These are phyloP conservation scores for Hansfordia pulvinata DNA, from an alignment of 2,329 filamentous ascomycete genomes.

Conservation along the genomic window DNA sequence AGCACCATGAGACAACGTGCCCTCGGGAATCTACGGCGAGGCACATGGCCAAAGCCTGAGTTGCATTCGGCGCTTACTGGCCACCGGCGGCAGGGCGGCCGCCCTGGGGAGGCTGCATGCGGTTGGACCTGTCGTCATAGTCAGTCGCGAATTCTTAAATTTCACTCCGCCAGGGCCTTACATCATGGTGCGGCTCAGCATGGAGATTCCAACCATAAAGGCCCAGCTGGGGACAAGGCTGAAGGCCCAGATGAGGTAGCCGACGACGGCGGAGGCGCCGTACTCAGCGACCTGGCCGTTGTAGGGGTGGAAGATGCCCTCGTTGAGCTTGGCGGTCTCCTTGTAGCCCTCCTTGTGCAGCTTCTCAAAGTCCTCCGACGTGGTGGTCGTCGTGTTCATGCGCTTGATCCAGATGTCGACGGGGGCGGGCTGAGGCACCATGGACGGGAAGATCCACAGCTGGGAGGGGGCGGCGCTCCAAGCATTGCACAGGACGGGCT, in stretches of 20 bases:
- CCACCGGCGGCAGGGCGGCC: constrained; percentile 13
- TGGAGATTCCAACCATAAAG: constrained; percentile 64
- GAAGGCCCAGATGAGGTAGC: constrained; percentile 54
- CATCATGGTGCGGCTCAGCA: constrained; percentile 64
- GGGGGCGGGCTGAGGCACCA: constrained; percentile 50
- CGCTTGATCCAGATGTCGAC: constrained; percentile 51
- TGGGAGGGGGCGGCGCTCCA: constrained; percentile 54
- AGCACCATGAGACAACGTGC: no score
- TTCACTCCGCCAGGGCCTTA: constrained; percentile 40
- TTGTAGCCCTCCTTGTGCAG: constrained; percentile 39
- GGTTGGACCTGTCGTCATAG: constrained; percentile 8
- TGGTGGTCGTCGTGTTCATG: constrained; percentile 57
- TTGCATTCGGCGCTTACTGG: constrained; percentile 13
- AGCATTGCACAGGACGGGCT: constrained; percentile 61
- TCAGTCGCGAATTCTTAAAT: constrained; percentile 6
- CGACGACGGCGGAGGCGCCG: constrained; percentile 48
- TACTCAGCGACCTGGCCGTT: constrained; percentile 52
- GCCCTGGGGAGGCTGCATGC: constrained; percentile 9
- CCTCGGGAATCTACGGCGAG: no score
- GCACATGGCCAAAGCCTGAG: no score
- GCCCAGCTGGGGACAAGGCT: constrained; percentile 59
- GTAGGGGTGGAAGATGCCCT: constrained; percentile 66
- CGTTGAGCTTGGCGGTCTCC: constrained; percentile 26
- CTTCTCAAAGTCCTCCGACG: constrained; percentile 46
- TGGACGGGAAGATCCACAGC: constrained; percentile 54